phyloP scores from a whole-genome alignment of 768 basidiomycete species.

The Mycena vulgaris region DNA sequence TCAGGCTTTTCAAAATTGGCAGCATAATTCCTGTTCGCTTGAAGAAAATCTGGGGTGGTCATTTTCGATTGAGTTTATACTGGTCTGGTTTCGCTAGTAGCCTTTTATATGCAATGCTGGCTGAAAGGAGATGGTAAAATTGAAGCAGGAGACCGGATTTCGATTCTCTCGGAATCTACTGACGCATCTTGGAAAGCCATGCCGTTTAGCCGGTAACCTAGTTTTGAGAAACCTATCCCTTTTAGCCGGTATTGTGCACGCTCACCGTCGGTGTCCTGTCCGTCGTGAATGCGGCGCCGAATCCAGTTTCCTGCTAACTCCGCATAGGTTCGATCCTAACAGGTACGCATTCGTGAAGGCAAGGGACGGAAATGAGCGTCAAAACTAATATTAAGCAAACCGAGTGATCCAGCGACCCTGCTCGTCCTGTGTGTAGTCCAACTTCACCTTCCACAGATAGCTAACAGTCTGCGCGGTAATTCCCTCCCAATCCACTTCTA shows the following conservation, averaged over 20 bases:
- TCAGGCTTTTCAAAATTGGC: slow-evolving; percentile 59
- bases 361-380: too few relatives aligned
- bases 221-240: too few relatives aligned
- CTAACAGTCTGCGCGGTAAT: slow-evolving; percentile 32
- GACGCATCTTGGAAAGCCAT: too few relatives aligned
- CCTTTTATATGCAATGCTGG: neutral
- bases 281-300: too few relatives aligned
- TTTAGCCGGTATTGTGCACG: too few relatives aligned
- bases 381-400: slow-evolving; percentile 26
- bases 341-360: too few relatives aligned
- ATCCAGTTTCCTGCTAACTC: too few relatives aligned
- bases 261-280: too few relatives aligned
- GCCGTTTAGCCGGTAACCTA: too few relatives aligned
- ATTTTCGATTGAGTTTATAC: neutral
- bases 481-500: slow-evolving; percentile 49
- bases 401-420: neutral
- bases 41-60: neutral
- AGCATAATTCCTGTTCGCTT: slow-evolving; percentile 56
- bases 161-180: too few relatives aligned
- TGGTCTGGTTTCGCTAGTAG: neutral
- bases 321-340: too few relatives aligned
- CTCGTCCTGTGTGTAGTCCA: slow-evolving; percentile 9
- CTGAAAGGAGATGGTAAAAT: neutral
- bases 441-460: slow-evolving; percentile 12
- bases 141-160: neutral